Percentiles rank a stretch among this genome's conserved stretches.
Evolutionary conservation across 176 grass and related monocot species (phyloP).

Genomic region (Musa troglodytarum): DNA sequence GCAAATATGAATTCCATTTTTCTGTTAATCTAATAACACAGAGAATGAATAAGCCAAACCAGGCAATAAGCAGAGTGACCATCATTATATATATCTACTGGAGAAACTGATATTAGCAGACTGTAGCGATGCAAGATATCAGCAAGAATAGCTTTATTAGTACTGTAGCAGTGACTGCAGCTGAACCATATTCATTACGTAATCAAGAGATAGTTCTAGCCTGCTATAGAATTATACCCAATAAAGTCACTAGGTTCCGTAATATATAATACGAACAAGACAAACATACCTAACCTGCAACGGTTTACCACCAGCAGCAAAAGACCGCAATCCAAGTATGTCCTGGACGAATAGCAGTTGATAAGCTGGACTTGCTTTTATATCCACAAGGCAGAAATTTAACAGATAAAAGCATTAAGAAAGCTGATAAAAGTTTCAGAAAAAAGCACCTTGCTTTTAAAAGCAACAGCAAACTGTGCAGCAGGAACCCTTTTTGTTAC

Average conservation of each 20-base stretch:
- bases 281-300: slow-evolving; percentile 51
- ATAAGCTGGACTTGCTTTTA: neutral
- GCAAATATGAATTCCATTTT: slow-evolving; percentile 89
- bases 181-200: too few species aligned
- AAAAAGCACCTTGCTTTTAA: slow-evolving; percentile 57
- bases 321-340: slow-evolving; percentile 78
- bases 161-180: too few species aligned
- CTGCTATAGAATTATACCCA: neutral
- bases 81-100: neutral
- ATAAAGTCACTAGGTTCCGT: neutral
- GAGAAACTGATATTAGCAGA: too few species aligned
- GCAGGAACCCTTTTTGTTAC: slow-evolving; percentile 83
- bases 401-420: slow-evolving; percentile 6
- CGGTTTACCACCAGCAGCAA: slow-evolving; percentile 83
- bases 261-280: neutral
- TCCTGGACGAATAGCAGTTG: slow-evolving; percentile 37
- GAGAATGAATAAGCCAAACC: neutral
- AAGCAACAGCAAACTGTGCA: slow-evolving; percentile 74
- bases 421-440: slow-evolving; percentile 6
- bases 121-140: too few species aligned
- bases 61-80: neutral
- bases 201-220: too few species aligned
- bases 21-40: slow-evolving; percentile 66
- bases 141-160: too few species aligned
- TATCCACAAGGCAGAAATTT: neutral